A percentile compares a stretch with the other conserved stretches of the same genome.
Conservation (phyloP, 169 alveolate species). For the Perkinsus marinus region DNA sequence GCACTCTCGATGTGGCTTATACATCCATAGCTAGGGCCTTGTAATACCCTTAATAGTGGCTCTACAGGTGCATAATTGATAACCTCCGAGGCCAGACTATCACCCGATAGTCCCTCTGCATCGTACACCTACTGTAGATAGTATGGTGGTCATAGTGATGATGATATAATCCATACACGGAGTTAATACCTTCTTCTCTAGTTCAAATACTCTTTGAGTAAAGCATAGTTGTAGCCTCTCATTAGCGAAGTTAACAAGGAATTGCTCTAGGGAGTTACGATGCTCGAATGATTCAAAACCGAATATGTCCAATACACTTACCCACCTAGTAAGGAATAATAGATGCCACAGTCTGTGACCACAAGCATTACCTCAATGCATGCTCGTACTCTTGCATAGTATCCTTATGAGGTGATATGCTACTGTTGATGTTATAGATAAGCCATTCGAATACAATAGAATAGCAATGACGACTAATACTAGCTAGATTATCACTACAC, state of each 20-base stretch:
- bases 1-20: not conserved
- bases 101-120: not conserved
- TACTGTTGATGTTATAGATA: not conserved
- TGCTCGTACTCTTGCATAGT: not conserved
- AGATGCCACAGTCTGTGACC: not conserved
- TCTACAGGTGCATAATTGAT: not conserved
- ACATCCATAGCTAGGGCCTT: not conserved
- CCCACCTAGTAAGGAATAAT: slow-evolving; percentile 17
- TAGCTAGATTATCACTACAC: not conserved
- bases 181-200: not conserved
- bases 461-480: not conserved
- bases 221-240: slow-evolving; percentile 69
- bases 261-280: slow-evolving; percentile 82
- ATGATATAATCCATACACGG: not conserved
- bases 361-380: not conserved
- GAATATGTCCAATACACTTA: slow-evolving; percentile 85
- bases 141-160: not conserved
- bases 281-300: slow-evolving; percentile 89
- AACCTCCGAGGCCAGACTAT: not conserved
- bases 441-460: not conserved
- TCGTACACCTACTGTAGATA: not conserved
- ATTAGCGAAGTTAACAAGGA: slow-evolving; percentile 86
- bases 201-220: slow-evolving; percentile 36
- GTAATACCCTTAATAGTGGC: not conserved
- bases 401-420: not conserved